Conservation (phyloP, 169 alveolate species). For the Plasmodium gonderi region DNA sequence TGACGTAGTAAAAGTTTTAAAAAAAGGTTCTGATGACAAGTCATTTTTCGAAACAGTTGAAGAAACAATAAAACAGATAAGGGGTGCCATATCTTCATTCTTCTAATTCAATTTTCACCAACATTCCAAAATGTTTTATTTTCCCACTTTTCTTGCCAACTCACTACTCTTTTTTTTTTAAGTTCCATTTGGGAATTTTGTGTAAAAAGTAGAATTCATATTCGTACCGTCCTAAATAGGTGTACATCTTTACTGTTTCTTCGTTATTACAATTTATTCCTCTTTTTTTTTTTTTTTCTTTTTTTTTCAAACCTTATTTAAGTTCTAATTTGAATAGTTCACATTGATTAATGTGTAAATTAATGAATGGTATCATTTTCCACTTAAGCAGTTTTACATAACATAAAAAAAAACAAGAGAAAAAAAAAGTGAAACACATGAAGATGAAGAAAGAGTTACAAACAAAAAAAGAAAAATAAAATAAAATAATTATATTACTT, state of each 20-base stretch:
- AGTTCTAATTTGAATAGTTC: not conserved
- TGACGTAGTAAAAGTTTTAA: conserved; percentile 47
- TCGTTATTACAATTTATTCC: not conserved
- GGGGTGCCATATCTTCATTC: conserved; percentile 5
- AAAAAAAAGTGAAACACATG: no score
- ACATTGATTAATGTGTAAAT: not conserved
- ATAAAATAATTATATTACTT: no score
- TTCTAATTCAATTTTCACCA: conserved; percentile 18
- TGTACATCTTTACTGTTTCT: not conserved
- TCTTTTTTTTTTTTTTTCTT: no score
- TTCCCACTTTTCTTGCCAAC: not conserved
- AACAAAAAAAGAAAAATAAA: conserved; percentile 1
- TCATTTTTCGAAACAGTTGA: conserved; percentile 18
- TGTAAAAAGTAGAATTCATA: not conserved
- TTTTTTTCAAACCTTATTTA: not conserved
- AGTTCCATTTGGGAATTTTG: not conserved
- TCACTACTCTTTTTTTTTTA: not conserved
- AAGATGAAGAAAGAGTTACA: not conserved
- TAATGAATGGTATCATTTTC: not conserved
- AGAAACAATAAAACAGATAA: conserved; percentile 1
- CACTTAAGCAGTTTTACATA: not conserved
- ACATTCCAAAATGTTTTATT: not conserved
- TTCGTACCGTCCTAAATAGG: not conserved
- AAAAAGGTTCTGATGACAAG: conserved; percentile 11
- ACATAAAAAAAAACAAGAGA: not conserved